Percentiles rank a stretch among this genome's conserved stretches.
Conservation (phyloP, 2,329 filamentous ascomycete species). For the Pyrenophora graminea region DNA sequence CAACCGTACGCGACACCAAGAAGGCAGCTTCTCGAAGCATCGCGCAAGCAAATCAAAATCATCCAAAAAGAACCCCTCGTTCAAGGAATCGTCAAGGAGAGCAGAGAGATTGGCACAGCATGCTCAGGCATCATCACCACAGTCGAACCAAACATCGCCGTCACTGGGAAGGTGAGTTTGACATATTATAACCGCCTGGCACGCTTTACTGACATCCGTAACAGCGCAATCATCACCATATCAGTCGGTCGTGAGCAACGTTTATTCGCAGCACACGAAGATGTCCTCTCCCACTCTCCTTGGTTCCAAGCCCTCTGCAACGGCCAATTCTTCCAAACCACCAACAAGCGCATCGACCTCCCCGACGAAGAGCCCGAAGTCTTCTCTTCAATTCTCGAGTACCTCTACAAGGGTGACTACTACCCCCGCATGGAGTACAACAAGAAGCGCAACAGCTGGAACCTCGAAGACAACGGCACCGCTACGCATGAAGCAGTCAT, state of each 20-base stretch:
- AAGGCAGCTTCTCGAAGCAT: constrained; percentile 47
- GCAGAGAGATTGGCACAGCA: constrained; percentile 44
- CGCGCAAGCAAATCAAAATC: constrained; percentile 46
- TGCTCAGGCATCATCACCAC: constrained; percentile 38
- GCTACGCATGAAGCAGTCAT: constrained; percentile 55
- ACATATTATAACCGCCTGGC: not conserved
- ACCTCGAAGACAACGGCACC: constrained; percentile 68
- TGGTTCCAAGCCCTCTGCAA: constrained; percentile 73
- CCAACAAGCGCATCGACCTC: constrained; percentile 74
- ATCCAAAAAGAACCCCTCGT: constrained; percentile 44
- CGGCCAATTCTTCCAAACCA: constrained; percentile 64
- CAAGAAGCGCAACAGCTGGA: constrained; percentile 79
- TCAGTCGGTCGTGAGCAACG: constrained; percentile 80
- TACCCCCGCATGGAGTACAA: constrained; percentile 82
- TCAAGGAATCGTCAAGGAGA: constrained; percentile 41
- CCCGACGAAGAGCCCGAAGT: constrained; percentile 88
- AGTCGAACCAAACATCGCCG: constrained; percentile 44
- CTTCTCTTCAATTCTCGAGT: constrained; percentile 88
- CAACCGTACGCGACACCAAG: constrained; percentile 34
- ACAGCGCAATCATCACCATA: constrained; percentile 71
- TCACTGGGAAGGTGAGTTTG: constrained; percentile 43
- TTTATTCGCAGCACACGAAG: constrained; percentile 89
- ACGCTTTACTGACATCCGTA: constrained; percentile 23
- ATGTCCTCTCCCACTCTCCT: constrained; percentile 75
- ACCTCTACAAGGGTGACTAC: constrained; percentile 93